These are phyloP conservation scores for Emmonsiellopsis sp. DNA, from an alignment of 2,329 filamentous ascomycete genomes.

Conservation along the genomic window DNA sequence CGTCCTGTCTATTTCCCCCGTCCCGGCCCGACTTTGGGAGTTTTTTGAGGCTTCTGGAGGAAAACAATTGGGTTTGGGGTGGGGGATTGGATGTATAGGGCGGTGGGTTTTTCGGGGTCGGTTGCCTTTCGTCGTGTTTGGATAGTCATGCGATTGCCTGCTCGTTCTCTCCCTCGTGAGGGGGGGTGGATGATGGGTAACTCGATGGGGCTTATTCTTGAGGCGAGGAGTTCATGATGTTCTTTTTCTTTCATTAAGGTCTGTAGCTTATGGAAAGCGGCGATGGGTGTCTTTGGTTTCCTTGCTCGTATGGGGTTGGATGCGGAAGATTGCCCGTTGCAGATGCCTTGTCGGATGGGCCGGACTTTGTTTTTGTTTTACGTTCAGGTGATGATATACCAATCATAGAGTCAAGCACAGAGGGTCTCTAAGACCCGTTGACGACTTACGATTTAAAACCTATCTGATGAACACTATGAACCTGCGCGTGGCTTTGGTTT, in stretches of 20 bases:
- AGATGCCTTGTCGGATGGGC: constrained; percentile 61
- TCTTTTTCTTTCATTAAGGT: constrained; percentile 35
- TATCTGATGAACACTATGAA: constrained; percentile 38
- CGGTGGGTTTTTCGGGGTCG: constrained; percentile 55
- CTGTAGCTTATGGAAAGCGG: constrained; percentile 48
- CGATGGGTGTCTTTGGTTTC: constrained; percentile 24
- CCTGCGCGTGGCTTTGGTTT: too few species aligned
- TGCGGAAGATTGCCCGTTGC: constrained; percentile 25
- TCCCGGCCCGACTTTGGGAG: constrained; percentile 9
- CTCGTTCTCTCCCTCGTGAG: constrained; percentile 42
- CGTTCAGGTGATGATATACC: constrained; percentile 79
- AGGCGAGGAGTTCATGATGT: constrained; percentile 67
- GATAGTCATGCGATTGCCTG: constrained; percentile 98
- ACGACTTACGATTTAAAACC: constrained; percentile 39
- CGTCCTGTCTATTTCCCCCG: background rate
- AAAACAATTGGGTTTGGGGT: constrained; percentile 13
- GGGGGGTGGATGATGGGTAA: constrained; percentile 52
- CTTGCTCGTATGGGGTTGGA: constrained; percentile 17
- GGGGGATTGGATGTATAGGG: background rate
- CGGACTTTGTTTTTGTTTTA: constrained; percentile 40
- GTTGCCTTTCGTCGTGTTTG: constrained; percentile 66
- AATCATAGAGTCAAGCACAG: constrained; percentile 99
- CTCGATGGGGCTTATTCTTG: constrained; percentile 99
- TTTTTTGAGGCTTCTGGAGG: constrained; percentile 13
- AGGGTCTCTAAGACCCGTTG: constrained; percentile 44